Evolutionary conservation across 2,329 filamentous ascomycete genomes (phyloP).

Genomic region (Ceratocystis destructans): DNA sequence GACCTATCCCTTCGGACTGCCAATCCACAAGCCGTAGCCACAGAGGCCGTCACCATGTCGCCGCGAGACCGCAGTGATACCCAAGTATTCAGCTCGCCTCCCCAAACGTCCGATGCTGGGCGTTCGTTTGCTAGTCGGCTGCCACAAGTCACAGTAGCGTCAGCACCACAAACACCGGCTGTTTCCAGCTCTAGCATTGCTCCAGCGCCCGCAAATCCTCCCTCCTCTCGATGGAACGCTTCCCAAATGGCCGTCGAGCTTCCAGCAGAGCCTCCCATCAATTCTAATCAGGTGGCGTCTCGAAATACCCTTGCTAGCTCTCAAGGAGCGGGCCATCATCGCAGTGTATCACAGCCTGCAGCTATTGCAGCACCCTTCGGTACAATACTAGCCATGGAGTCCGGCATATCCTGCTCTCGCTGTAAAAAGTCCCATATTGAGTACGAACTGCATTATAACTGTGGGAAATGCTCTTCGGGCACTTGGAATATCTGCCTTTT

Average conservation of each 20-base stretch:
- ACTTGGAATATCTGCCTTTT: slow-evolving; percentile 65
- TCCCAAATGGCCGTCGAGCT: not conserved
- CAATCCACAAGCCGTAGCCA: not conserved
- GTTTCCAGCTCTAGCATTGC: not conserved
- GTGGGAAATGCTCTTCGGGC: slow-evolving; percentile 53
- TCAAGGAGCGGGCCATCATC: not conserved
- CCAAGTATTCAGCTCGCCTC: not conserved
- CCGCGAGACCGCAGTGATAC: not conserved
- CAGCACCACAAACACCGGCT: slow-evolving; percentile 4
- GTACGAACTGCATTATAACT: slow-evolving; percentile 77
- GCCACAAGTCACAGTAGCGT: slow-evolving; percentile 10
- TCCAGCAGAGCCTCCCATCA: not conserved
- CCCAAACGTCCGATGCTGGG: slow-evolving; percentile 1
- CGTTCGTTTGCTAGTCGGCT: slow-evolving; percentile 13
- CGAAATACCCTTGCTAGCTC: not conserved
- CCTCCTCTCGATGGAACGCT: not conserved
- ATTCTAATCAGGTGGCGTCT: not conserved
- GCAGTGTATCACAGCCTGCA: slow-evolving; percentile 9
- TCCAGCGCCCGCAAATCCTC: not conserved
- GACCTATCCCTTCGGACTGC: not conserved
- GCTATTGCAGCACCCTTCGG: not conserved
- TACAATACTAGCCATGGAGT: slow-evolving; percentile 35
- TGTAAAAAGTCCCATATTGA: slow-evolving; percentile 64
- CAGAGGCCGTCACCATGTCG: not conserved
- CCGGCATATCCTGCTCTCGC: slow-evolving; percentile 56